Conservation (phyloP, 495 filamentous ascomycete genomes). For the Articulospora tetracladia region DNA sequence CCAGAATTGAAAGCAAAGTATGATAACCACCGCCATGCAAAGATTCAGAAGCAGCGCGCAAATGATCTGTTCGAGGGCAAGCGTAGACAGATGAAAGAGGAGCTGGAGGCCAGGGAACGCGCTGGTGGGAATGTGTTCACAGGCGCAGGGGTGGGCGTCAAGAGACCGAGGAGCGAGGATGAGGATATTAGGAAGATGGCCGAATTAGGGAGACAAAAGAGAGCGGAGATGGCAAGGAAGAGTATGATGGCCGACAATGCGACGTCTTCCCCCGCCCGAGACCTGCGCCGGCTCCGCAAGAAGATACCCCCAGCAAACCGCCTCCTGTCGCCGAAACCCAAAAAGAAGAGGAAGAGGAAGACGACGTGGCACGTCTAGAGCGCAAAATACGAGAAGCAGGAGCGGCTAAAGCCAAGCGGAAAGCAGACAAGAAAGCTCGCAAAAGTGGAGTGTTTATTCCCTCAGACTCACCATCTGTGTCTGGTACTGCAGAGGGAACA, state of each 20-base stretch:
- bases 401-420: conserved; percentile 22
- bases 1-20: conserved; percentile 58
- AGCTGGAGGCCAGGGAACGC: conserved; percentile 61
- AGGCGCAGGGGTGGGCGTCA: conserved; percentile 32
- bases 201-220: conserved; percentile 57
- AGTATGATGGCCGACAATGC: conserved; percentile 35
- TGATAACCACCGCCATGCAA: conserved; percentile 63
- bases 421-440: conserved; percentile 28
- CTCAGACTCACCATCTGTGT: conserved; percentile 20
- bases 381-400: conserved; percentile 20
- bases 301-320: not conserved
- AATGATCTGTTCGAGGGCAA: conserved; percentile 61
- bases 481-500: not conserved
- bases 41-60: conserved; percentile 57
- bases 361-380: conserved; percentile 20
- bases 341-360: conserved; percentile 18
- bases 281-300: conserved; percentile 9
- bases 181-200: conserved; percentile 60
- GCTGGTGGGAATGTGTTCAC: conserved; percentile 16
- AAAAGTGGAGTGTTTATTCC: conserved; percentile 25
- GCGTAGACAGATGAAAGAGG: conserved; percentile 70
- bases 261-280: conserved; percentile 15
- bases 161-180: conserved; percentile 48
- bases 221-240: conserved; percentile 38
- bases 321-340: not conserved